Conservation (phyloP, 2,329 filamentous ascomycete genomes). For the Mycosphaerella arachidis region DNA sequence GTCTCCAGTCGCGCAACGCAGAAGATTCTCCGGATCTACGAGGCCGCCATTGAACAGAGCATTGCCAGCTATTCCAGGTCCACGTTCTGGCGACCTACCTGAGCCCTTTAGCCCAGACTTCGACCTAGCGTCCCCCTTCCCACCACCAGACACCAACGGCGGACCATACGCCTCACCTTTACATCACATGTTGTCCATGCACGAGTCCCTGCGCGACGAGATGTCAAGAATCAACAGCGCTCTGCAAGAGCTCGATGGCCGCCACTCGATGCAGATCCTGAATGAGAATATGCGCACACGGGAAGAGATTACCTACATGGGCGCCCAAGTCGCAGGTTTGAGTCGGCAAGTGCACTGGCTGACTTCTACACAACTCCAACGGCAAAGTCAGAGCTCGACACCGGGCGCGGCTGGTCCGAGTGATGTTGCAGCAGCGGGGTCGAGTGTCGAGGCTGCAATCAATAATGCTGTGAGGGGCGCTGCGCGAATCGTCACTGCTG, state of each 20-base stretch:
- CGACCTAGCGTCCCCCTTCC: constrained; percentile 25
- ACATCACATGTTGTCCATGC: constrained; percentile 57
- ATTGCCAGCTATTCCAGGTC: constrained; percentile 16
- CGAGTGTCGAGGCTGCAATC: constrained; percentile 28
- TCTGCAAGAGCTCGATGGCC: constrained; percentile 56
- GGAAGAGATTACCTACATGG: constrained; percentile 59
- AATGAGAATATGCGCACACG: constrained; percentile 59
- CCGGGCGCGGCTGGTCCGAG: constrained; percentile 9
- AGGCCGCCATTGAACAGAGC: constrained; percentile 9
- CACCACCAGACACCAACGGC: constrained; percentile 21
- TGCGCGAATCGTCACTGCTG: constrained; percentile 25
- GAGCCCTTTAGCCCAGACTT: constrained; percentile 26
- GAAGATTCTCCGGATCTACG: background rate
- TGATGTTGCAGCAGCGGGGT: constrained; percentile 13
- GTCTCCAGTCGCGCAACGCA: background rate
- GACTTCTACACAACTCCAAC: constrained; percentile 53
- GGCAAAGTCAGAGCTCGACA: constrained; percentile 24
- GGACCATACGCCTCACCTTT: constrained; percentile 45
- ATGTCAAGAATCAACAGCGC: constrained; percentile 52
- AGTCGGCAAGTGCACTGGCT: constrained; percentile 61
- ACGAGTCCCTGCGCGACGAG: constrained; percentile 58
- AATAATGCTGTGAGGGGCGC: constrained; percentile 28
- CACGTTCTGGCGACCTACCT: constrained; percentile 21
- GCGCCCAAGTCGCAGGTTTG: constrained; percentile 55
- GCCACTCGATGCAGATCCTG: constrained; percentile 58